Evolutionary conservation across 345 rosid species (phyloP), one percentile per base, ranked within the genome.

Genomic region (Populus simonii): DNA sequence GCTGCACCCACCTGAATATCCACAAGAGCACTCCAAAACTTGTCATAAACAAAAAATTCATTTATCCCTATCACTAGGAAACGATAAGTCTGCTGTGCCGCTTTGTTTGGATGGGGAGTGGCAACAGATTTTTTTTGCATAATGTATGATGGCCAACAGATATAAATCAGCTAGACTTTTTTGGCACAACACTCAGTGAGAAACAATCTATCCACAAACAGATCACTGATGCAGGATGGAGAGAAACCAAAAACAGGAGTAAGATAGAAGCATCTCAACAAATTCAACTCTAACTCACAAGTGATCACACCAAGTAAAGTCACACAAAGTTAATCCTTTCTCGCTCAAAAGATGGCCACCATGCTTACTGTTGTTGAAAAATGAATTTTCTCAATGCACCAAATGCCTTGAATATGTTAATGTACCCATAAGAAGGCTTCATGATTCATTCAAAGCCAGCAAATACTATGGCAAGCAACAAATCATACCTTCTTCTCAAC

Each of bases 401-500:
- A n/a, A 23, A 57, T 10, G 23, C 63, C 27, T 57, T 57, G 63
- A 70, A 47, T 6, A 51, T n/a, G 74, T 47, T 25, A 17, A 25
- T 47, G 29, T 7, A 31, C 75, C 38, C 63, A 20, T 31, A 73
- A 74, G 38, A 43, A 13, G 12, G 41, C 27, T 57, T 59, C 55
- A 68, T 36, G 20, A 39, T n/a, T 7, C 41, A 63, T 43, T 12
- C 41, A n/a, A 45, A 8, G 62, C 0, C 7, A 59, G 7, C 2
- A 49, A 29, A 6, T n/a, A 74, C 62, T 8, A 57, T 22, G 9
- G 16, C 51, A 33, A 7, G 29, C 17, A 25, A 49, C 39, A 70
- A 35, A 73, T 47, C 62, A 72, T 87, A 93, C 99, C 99, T 92
- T 93, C 77, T 74, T 85, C 66, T 83, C 87, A 67, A 91, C 94